Evolutionary conservation across 352 stramenopile genomes (phyloP).

Genomic region (Globisporangium megalacanthum): DNA sequence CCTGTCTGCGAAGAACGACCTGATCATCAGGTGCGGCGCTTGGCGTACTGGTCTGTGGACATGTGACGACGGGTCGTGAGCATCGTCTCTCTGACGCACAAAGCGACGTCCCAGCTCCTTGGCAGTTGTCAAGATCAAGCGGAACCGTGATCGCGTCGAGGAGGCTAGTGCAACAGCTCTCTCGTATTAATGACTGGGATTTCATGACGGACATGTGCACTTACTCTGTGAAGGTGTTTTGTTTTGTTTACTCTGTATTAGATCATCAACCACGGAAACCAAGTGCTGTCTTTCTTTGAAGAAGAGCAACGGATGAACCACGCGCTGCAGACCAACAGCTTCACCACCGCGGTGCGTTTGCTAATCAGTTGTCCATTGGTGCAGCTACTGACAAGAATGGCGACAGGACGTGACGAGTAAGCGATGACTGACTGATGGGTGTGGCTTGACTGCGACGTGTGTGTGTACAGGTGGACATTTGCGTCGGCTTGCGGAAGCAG

Average conservation of each 20-base stretch:
- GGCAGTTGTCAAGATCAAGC: conserved; percentile 79
- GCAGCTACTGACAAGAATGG: not conserved
- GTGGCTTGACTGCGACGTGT: not conserved
- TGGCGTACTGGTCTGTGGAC: not conserved
- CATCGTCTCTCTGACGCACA: not conserved
- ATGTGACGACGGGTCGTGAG: too few relatives aligned
- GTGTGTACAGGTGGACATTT: conserved; percentile 61
- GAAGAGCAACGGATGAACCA: conserved; percentile 75
- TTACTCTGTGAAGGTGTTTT: not conserved
- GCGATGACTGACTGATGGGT: too few relatives aligned
- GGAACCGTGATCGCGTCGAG: conserved; percentile 71
- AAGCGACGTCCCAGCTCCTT: conserved; percentile 37
- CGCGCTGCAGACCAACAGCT: conserved; percentile 51
- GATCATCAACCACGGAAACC: conserved; percentile 49
- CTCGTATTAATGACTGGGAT: not conserved
- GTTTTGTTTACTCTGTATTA: conserved; percentile 21
- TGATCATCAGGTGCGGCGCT: conserved; percentile 50
- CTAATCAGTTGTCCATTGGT: not conserved
- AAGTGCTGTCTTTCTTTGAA: conserved; percentile 56
- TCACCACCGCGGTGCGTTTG: conserved; percentile 56
- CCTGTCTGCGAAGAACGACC: conserved; percentile 59
- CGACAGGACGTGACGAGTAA: not conserved
- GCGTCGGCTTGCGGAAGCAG: conserved; percentile 46
- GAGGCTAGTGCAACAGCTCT: conserved; percentile 24
- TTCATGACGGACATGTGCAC: too few relatives aligned